Percentiles rank a stretch among this genome's conserved stretches.
Conservation (phyloP, 2,329 filamentous ascomycete genomes). For the Ascochyta pisi region DNA sequence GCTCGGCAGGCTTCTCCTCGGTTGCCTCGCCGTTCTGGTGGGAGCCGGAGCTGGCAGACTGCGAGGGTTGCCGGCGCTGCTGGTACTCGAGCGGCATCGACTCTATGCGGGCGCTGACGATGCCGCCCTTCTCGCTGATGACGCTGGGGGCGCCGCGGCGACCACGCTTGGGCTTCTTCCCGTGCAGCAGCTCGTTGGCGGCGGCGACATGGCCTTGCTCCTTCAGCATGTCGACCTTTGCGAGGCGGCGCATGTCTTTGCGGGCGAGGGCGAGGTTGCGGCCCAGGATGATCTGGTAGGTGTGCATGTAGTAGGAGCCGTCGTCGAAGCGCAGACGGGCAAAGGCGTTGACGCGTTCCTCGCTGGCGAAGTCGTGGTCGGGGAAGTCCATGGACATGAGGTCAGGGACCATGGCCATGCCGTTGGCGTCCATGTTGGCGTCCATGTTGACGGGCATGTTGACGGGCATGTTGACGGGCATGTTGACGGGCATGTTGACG, state of each 20-base stretch:
- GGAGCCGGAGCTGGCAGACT: constrained; percentile 60
- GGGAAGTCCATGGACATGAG: constrained; percentile 16
- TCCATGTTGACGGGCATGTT: constrained; percentile 15
- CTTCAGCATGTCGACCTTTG: constrained; percentile 35
- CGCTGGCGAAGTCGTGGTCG: constrained; percentile 19
- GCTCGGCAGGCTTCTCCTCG: constrained; percentile 37
- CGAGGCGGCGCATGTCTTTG: constrained; percentile 61
- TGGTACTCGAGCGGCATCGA: constrained; percentile 45
- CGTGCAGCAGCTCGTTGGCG: constrained; percentile 34
- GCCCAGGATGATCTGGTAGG: constrained; percentile 73
- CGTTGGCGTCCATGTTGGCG: constrained; percentile 21
- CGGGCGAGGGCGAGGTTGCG: constrained; percentile 63
- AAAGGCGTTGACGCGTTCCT: constrained; percentile 62
- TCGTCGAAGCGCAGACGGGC: constrained; percentile 75
- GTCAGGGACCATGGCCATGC: constrained; percentile 12
- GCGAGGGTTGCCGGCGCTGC: constrained; percentile 49
- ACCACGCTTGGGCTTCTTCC: constrained; percentile 57
- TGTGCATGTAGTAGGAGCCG: constrained; percentile 80
- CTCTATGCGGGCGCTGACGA: constrained; percentile 55
- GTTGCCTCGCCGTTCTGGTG: constrained; percentile 45
- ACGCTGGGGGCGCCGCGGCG: constrained; percentile 64
- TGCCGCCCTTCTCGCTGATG: constrained; percentile 73
- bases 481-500: constrained; percentile 21
- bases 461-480: constrained; percentile 3
- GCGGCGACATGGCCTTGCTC: constrained; percentile 34